These are phyloP conservation scores for Candida ficus DNA, from an alignment of 805 yeast genomes.

Conservation along the genomic window DNA sequence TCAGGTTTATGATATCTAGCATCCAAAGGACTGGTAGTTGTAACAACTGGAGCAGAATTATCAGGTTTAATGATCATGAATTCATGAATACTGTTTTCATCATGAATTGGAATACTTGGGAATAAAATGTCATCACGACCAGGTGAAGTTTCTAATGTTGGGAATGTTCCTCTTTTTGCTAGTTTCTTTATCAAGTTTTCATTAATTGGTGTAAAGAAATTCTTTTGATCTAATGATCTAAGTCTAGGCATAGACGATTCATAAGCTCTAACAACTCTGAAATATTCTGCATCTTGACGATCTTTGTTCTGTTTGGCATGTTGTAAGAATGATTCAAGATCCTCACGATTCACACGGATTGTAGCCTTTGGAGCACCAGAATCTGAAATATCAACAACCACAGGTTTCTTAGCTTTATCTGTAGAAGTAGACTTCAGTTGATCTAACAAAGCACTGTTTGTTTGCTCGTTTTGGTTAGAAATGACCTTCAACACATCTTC, in stretches of 20 bases:
- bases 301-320: conserved; percentile 38
- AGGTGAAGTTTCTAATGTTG: conserved; percentile 8
- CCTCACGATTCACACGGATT: conserved; percentile 13
- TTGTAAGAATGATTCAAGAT: conserved; percentile 38
- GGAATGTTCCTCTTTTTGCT: conserved; percentile 13
- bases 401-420: conserved; percentile 1
- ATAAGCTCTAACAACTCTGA: conserved; percentile 44
- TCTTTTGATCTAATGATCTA: conserved; percentile 33
- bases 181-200: conserved; percentile 9
- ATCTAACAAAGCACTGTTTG: conserved; percentile 1
- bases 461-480: conserved; percentile 5
- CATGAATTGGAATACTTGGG: conserved; percentile 15
- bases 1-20: conserved; percentile 33
- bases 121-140: conserved; percentile 18
- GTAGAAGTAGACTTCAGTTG: conserved; percentile 2
- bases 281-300: conserved; percentile 36
- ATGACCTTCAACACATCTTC: conserved; percentile 9
- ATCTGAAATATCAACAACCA: not conserved
- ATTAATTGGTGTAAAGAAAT: conserved; percentile 36
- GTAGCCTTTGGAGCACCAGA: not conserved
- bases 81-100: conserved; percentile 16
- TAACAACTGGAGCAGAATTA: conserved; percentile 15
- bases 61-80: conserved; percentile 16
- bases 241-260: conserved; percentile 37
- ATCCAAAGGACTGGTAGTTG: conserved; percentile 37